Evolutionary conservation across 2,329 filamentous ascomycete species (phyloP).

Genomic region (Trichoderma cornu-damae): DNA sequence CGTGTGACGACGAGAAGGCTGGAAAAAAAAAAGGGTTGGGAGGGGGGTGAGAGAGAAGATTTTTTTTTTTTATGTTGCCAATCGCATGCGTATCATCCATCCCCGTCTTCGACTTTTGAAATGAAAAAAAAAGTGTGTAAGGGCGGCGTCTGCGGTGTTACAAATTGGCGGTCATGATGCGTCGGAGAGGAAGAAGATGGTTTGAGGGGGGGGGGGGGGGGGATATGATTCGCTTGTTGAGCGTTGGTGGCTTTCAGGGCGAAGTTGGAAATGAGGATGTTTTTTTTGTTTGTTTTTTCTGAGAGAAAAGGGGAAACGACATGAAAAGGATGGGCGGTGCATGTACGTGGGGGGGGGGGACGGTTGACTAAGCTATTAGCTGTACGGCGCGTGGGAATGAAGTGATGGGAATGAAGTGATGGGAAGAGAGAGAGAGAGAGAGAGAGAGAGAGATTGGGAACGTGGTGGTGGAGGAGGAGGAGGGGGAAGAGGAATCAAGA

Average conservation of each 20-base stretch:
- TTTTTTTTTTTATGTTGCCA: not conserved
- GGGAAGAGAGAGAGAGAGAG: too few relatives aligned
- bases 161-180: conserved; percentile 3
- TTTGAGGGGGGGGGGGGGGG: not conserved
- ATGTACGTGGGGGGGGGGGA: too few relatives aligned
- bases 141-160: conserved; percentile 8
- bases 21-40: not conserved
- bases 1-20: conserved; percentile 4
- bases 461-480: too few relatives aligned
- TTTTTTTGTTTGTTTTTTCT: too few relatives aligned
- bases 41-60: not conserved
- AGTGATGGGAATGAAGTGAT: too few relatives aligned
- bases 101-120: not conserved
- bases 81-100: not conserved
- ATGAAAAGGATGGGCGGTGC: too few relatives aligned
- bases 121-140: not conserved
- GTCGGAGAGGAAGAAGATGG: not conserved
- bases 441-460: too few relatives aligned
- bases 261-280: too few relatives aligned
- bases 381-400: too few relatives aligned
- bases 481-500: too few relatives aligned
- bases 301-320: too few relatives aligned
- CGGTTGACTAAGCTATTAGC: too few relatives aligned
- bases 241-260: conserved; percentile 1
- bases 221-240: not conserved